phyloP scores from a whole-genome alignment of 2,329 filamentous ascomycete species.

The Rutstroemia sp. region DNA sequence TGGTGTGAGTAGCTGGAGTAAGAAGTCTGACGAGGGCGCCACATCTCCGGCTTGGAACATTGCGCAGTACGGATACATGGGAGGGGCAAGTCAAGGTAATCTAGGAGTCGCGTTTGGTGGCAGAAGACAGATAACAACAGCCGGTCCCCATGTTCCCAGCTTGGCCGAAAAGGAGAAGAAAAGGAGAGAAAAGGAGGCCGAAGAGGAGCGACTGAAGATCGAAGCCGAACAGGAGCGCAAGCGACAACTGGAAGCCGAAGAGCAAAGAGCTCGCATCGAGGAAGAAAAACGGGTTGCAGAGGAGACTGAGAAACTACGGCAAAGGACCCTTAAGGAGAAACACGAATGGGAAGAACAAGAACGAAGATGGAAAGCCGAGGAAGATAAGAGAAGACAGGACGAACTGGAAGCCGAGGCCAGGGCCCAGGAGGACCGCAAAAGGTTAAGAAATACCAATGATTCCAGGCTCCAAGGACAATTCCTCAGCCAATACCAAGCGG shows the following conservation, averaged over 20 bases:
- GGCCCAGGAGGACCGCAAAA: conserved; percentile 57
- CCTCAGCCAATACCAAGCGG: conserved; percentile 77
- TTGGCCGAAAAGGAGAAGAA: conserved; percentile 75
- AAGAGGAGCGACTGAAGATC: conserved; percentile 50
- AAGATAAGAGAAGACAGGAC: conserved; percentile 62
- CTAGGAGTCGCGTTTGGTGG: conserved; percentile 89
- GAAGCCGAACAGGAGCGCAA: conserved; percentile 47
- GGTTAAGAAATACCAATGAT: conserved; percentile 54
- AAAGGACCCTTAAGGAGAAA: conserved; percentile 59
- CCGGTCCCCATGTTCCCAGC: conserved; percentile 71
- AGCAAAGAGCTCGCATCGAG: conserved; percentile 51
- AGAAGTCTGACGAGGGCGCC: conserved; percentile 67
- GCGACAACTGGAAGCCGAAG: conserved; percentile 43
- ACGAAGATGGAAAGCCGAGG: conserved; percentile 67
- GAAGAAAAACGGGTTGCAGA: conserved; percentile 63
- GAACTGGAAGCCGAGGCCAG: conserved; percentile 65
- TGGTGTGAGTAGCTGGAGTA: conserved; percentile 82
- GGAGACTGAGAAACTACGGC: conserved; percentile 50
- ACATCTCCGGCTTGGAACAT: conserved; percentile 97
- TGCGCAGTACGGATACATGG: conserved; percentile 96
- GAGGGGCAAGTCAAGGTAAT: conserved; percentile 91
- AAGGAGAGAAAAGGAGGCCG: conserved; percentile 48
- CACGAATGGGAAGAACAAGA: conserved; percentile 73
- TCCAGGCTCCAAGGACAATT: conserved; percentile 72
- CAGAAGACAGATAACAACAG: conserved; percentile 83